Evolutionary conservation across 148 eudicot genomes (phyloP).

Genomic region (Persicaria tinctoria): DNA sequence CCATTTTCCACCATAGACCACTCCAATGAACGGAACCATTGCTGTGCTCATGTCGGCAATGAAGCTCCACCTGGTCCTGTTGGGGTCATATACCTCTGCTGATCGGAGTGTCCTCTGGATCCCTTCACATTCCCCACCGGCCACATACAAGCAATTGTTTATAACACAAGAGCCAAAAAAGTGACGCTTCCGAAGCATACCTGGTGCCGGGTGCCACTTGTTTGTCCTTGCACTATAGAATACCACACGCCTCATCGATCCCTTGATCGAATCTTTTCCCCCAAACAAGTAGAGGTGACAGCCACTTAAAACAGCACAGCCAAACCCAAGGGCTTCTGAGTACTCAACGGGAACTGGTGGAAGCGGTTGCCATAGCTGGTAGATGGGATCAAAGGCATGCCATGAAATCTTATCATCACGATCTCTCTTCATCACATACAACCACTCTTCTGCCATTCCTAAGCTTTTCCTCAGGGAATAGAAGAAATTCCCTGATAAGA

Average conservation of each 20-base stretch:
- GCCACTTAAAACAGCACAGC: slow-evolving; percentile 88
- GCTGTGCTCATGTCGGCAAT: slow-evolving; percentile 84
- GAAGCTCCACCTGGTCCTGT: slow-evolving; percentile 68
- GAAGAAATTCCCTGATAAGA: slow-evolving; percentile 73
- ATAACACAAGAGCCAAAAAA: slow-evolving; percentile 83
- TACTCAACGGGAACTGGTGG: slow-evolving; percentile 92
- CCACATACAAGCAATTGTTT: slow-evolving; percentile 76
- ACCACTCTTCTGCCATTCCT: slow-evolving; percentile 78
- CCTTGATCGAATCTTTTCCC: slow-evolving; percentile 68
- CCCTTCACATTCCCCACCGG: slow-evolving; percentile 97
- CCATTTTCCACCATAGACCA: slow-evolving; percentile 78
- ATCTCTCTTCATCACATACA: slow-evolving; percentile 76
- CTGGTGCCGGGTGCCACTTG: slow-evolving; percentile 82
- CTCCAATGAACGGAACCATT: slow-evolving; percentile 97
- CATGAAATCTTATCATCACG: slow-evolving; percentile 70
- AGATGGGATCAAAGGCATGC: slow-evolving; percentile 84
- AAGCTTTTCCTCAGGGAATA: slow-evolving; percentile 61
- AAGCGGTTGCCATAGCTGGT: slow-evolving; percentile 89
- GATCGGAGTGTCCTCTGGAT: slow-evolving; percentile 78
- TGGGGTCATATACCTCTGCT: slow-evolving; percentile 90
- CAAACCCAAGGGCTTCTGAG: slow-evolving; percentile 78
- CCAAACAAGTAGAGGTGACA: slow-evolving; percentile 78
- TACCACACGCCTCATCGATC: slow-evolving; percentile 72
- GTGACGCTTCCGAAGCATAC: slow-evolving; percentile 76
- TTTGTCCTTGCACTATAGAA: slow-evolving; percentile 80